These are phyloP conservation scores for Chiua virens DNA, from an alignment of 768 basidiomycete genomes.

Conservation along the genomic window DNA sequence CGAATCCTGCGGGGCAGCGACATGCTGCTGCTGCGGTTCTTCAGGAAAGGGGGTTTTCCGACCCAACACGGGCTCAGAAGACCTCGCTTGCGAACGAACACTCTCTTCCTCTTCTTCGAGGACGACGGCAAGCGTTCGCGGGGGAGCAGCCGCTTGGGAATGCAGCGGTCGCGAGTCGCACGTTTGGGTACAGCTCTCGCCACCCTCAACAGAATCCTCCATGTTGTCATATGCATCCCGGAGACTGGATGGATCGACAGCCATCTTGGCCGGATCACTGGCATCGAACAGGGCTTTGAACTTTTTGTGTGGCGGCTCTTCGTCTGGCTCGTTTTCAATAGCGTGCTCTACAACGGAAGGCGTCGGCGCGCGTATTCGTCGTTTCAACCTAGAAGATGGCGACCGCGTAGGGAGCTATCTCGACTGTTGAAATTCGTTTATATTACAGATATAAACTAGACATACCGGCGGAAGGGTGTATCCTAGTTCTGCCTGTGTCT, in stretches of 20 bases:
- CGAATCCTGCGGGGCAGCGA: slow-evolving; percentile 28
- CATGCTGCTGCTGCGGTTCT: neutral
- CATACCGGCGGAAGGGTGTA: slow-evolving; percentile 28
- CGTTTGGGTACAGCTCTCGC: slow-evolving; percentile 30
- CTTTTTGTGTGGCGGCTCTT: slow-evolving; percentile 64
- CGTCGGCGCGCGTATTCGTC: slow-evolving; percentile 44
- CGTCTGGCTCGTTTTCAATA: slow-evolving; percentile 11
- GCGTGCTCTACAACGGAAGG: slow-evolving; percentile 18
- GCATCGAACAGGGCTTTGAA: slow-evolving; percentile 72
- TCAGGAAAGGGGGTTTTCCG: slow-evolving; percentile 1
- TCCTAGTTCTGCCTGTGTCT: slow-evolving; percentile 9
- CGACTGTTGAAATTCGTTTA: neutral
- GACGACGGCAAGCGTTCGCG: slow-evolving; percentile 33
- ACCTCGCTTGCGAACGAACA: slow-evolving; percentile 1
- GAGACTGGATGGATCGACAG: slow-evolving; percentile 21
- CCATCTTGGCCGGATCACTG: slow-evolving; percentile 49
- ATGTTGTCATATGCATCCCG: slow-evolving; percentile 11
- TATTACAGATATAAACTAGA: neutral
- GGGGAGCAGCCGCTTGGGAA: slow-evolving; percentile 1
- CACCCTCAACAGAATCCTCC: slow-evolving; percentile 11
- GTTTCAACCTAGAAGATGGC: slow-evolving; percentile 50
- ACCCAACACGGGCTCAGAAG: neutral
- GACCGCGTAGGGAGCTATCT: slow-evolving; percentile 41
- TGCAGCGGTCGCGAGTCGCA: slow-evolving; percentile 12
- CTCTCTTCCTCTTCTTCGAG: slow-evolving; percentile 61